phyloP scores from a whole-genome alignment of 2,329 filamentous ascomycete genomes.

The Xylariaceae sp. region DNA sequence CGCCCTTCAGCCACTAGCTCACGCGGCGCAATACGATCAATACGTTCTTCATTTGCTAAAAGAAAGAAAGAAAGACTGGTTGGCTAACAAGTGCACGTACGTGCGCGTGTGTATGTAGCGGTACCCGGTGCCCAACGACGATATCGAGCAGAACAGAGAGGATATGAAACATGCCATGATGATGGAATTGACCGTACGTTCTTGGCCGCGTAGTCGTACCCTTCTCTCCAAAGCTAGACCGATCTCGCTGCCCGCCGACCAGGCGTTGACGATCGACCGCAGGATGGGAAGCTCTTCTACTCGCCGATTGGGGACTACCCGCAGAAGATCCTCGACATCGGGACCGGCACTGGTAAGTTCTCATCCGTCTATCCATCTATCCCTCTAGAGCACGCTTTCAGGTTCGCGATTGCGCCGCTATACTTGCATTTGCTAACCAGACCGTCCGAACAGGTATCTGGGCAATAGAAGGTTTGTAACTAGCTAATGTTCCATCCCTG shows the following conservation, averaged over 20 bases:
- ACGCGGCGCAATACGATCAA: slow-evolving; percentile 4
- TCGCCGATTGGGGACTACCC: slow-evolving; percentile 44
- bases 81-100: neutral
- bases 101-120: neutral
- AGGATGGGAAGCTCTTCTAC: slow-evolving; percentile 43
- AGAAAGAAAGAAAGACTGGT: neutral
- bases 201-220: too few relatives aligned
- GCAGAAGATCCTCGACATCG: slow-evolving; percentile 43
- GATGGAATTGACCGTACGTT: slow-evolving; percentile 35
- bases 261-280: too few relatives aligned
- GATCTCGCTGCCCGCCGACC: too few relatives aligned
- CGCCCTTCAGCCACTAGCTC: too few relatives aligned
- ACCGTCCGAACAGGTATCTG: slow-evolving; percentile 45
- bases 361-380: neutral
- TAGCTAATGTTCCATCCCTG: neutral
- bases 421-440: neutral
- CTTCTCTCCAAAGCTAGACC: too few relatives aligned
- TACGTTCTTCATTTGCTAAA: neutral
- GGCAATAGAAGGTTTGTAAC: slow-evolving; percentile 51
- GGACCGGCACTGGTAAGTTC: slow-evolving; percentile 50
- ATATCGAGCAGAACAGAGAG: slow-evolving; percentile 42
- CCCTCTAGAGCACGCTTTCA: neutral
- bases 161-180: slow-evolving; percentile 44
- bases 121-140: slow-evolving; percentile 42
- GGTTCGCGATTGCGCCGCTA: neutral